phyloP scores from a whole-genome alignment of 169 alveolate genomes.

The Perkinsus chesapeaki region DNA sequence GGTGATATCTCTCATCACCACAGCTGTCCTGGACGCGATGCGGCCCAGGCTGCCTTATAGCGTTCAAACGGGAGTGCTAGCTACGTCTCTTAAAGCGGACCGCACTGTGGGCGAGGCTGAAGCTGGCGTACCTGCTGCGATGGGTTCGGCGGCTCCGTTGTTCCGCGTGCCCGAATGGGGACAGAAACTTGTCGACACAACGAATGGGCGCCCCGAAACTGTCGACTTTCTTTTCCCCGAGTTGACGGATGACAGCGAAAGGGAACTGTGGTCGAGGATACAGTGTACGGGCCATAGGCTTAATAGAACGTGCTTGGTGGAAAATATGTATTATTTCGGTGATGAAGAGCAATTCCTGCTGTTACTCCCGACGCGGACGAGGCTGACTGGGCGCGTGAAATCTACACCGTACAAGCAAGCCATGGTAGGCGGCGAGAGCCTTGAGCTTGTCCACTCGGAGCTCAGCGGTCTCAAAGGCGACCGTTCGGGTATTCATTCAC shows the following conservation, averaged over 20 bases:
- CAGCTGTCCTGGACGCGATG: not conserved
- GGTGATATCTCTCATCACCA: not conserved
- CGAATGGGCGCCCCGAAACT: not conserved
- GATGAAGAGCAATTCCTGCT: not conserved
- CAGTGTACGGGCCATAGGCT: not conserved
- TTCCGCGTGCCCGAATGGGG: not conserved
- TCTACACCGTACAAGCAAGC: not conserved
- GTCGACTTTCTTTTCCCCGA: not conserved
- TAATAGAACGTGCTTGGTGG: not conserved
- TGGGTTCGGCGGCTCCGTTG: too few species aligned
- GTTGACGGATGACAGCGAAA: not conserved
- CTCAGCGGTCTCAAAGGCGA: not conserved
- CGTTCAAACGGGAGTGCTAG: not conserved
- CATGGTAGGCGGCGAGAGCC: not conserved
- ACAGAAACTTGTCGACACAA: not conserved
- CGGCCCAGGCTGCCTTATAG: not conserved
- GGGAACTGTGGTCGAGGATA: not conserved
- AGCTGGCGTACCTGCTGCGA: too few species aligned
- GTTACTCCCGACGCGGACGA: not conserved
- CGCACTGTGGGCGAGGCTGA: too few species aligned
- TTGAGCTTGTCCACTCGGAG: not conserved
- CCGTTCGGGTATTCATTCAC: not conserved
- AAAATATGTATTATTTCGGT: not conserved
- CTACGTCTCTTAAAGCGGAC: too few species aligned
- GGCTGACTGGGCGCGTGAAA: not conserved